Base-by-base conservation (phyloP, 257 asterid genomes). In the Ajuga chamaepitys region DNA sequence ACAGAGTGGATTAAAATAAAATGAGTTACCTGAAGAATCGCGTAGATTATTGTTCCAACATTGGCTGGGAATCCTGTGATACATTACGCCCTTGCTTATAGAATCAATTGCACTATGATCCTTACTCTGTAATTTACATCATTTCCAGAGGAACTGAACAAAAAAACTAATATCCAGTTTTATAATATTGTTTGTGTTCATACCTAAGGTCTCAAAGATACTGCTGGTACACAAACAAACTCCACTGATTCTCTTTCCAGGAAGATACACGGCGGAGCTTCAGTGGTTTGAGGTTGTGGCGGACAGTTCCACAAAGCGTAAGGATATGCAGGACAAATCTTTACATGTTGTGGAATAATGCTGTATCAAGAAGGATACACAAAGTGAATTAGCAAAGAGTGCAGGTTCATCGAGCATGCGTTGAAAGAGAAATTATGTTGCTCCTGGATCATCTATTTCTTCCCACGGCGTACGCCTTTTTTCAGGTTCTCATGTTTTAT, bases 171-270 rank as follows among this genome's bases (percentile, higher is more conserved):
- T 20, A 5, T 50, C 5, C 58, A 37, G 22, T 8, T 51, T 21
- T 59, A 30, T n/a, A 53, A 28, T 63, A 17, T 54, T 56, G 58
- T 13, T 37, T 26, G 6, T 30, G 55, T 22, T 62, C 48, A 73
- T 74, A 84, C 97, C 98, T 46, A 97, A 53, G 18, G 93, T 62
- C 75, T 89, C 96, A 65, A 93, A 93, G 67, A 93, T 89, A 51
- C 97, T 89, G 78, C 95, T 85, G 10, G 95, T 81, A 75, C 89
- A 93, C 82, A 89, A 93, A 75, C 91, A 81, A 30, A 93, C 42
- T 70, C 99, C 97, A 74, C 87, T 93, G 64, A 89, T 93, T 64
- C 99, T n/a, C n/a, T n/a, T n/a, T n/a, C n/a, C n/a, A n/a, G n/a
- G n/a, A n/a, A n/a, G n/a, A n/a, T n/a, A n/a, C n/a, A n/a, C n/a